Percentiles rank a stretch among this genome's conserved stretches.
phyloP scores from a whole-genome alignment of 2,329 filamentous ascomycete species.

The Cordyceps javanica region DNA sequence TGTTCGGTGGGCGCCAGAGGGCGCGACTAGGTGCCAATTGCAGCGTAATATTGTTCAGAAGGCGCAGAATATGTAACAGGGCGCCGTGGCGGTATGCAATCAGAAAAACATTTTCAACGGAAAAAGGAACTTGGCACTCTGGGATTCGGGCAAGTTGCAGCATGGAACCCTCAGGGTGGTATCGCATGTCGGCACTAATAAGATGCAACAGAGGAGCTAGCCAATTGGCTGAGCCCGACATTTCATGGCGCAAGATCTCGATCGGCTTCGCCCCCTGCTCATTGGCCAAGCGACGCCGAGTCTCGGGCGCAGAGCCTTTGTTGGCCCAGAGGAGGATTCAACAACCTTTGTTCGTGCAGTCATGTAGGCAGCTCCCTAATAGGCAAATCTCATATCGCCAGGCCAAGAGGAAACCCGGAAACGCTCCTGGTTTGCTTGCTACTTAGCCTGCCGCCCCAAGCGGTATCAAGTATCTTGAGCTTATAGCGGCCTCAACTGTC shows the following conservation, averaged over 20 bases:
- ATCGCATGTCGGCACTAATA: not conserved
- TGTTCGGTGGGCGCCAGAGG: slow-evolving; percentile 4
- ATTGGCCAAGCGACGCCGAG: not conserved
- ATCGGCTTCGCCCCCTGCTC: not conserved
- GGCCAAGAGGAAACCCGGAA: no score
- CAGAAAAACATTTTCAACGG: not conserved
- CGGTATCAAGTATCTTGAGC: no score
- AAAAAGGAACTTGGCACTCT: no score
- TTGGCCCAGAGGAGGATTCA: no score
- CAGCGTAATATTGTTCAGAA: not conserved
- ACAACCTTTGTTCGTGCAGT: no score
- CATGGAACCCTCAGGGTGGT: not conserved
- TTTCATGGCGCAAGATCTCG: not conserved
- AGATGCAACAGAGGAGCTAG: not conserved
- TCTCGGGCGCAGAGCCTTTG: not conserved
- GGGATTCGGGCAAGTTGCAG: not conserved
- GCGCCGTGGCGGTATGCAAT: not conserved
- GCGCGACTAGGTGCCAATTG: not conserved
- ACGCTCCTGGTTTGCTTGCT: no score
- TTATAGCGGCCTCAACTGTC: no score
- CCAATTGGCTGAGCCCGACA: not conserved
- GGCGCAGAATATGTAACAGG: not conserved
- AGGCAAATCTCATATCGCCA: no score
- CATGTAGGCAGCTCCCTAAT: no score
- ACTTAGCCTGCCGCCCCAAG: no score